These are phyloP conservation scores for Alternaria gaisen DNA, from an alignment of 2,329 filamentous ascomycete species.

Conservation along the genomic window DNA sequence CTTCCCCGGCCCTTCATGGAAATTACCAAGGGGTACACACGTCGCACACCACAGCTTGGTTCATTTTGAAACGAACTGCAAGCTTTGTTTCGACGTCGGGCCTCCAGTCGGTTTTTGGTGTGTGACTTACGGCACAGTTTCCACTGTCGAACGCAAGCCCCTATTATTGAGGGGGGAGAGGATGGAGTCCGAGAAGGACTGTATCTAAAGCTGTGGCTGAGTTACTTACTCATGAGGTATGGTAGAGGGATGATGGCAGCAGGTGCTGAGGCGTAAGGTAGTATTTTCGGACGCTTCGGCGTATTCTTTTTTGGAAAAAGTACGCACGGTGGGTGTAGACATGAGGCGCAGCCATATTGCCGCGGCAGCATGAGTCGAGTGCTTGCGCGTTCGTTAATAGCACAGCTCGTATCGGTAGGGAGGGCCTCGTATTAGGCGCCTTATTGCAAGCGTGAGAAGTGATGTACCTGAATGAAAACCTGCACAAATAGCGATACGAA, in stretches of 20 bases:
- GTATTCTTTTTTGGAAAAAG: not conserved
- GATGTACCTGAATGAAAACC: not conserved
- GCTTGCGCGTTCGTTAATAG: constrained; percentile 1
- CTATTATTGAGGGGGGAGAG: not conserved
- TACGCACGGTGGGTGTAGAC: constrained; percentile 4
- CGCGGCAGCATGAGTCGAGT: constrained; percentile 1
- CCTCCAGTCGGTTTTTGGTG: not conserved
- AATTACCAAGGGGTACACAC: constrained; percentile 1
- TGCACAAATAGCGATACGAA: not conserved
- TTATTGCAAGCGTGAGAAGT: not conserved
- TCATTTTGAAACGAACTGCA: not conserved
- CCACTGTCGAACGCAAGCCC: not conserved
- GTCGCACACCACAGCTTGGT: not conserved
- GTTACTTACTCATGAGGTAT: not conserved
- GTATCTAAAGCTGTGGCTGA: not conserved
- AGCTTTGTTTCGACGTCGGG: not conserved
- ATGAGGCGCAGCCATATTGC: constrained; percentile 1
- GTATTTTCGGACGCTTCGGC: not conserved
- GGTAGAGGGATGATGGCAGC: not conserved
- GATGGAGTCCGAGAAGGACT: not conserved
- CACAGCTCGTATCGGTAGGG: not conserved
- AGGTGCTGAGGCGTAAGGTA: not conserved
- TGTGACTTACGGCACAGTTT: not conserved
- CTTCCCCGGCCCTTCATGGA: not conserved
- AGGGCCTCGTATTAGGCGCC: not conserved